Evolutionary conservation across 192 early-diverging fungal genomes (phyloP).

Genomic region (Entomortierella beljakovae): DNA sequence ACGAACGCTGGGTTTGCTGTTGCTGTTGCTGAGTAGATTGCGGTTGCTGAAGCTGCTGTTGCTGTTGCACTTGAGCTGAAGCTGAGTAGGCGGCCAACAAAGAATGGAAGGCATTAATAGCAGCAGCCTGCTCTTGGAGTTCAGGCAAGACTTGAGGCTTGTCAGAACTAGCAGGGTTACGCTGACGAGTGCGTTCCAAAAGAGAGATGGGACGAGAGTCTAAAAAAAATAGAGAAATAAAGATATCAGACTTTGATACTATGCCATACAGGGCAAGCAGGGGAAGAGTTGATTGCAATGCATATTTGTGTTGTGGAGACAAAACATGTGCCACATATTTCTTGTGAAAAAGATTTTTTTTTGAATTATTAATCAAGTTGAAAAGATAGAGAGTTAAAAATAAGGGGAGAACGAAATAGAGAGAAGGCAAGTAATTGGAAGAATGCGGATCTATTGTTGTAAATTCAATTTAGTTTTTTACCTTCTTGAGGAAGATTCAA

Average conservation of each 20-base stretch:
- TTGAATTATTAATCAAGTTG: too few species aligned
- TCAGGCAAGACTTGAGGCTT: conserved; percentile 31
- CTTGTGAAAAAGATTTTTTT: too few species aligned
- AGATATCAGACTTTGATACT: neutral
- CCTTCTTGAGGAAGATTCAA: conserved; percentile 51
- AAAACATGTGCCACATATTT: too few species aligned
- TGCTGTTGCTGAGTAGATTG: conserved; percentile 51
- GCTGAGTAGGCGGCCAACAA: conserved; percentile 56
- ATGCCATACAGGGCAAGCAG: too few species aligned
- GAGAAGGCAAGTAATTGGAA: too few species aligned
- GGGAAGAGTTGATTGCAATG: too few species aligned
- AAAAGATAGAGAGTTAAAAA: conserved; percentile 26
- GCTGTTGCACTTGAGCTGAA: conserved; percentile 50
- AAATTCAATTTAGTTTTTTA: too few species aligned
- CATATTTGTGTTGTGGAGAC: too few species aligned
- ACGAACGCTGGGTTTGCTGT: conserved; percentile 38
- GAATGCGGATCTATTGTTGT: too few species aligned
- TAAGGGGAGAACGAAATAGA: neutral
- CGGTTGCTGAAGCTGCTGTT: conserved; percentile 59
- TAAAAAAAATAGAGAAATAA: neutral
- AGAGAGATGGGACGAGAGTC: conserved; percentile 49
- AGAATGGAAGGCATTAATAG: conserved; percentile 56
- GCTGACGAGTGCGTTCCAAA: conserved; percentile 53
- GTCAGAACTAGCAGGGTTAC: conserved; percentile 35
- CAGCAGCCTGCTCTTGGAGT: conserved; percentile 54